Conservation (phyloP, 345 rosid species). For the Hevea brasiliensis region DNA sequence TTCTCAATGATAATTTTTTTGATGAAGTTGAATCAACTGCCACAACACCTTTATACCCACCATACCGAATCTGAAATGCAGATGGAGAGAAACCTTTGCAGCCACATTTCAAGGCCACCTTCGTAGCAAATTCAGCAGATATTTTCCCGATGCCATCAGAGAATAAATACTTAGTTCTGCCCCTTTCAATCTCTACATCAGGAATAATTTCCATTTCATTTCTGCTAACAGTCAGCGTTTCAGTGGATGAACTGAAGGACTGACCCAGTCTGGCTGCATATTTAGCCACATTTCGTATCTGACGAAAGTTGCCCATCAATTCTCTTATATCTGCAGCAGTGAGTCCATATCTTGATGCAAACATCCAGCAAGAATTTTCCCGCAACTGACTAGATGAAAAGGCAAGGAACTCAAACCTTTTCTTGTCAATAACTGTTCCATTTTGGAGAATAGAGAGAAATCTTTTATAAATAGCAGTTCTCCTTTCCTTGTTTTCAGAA, state of each 20-base stretch:
- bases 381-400: conserved; percentile 69
- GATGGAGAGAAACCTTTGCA: conserved; percentile 41
- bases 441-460: conserved; percentile 45
- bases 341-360: conserved; percentile 47
- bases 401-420: conserved; percentile 67
- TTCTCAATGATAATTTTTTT: conserved; percentile 51
- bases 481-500: conserved; percentile 25
- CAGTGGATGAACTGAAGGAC: conserved; percentile 64
- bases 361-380: conserved; percentile 77
- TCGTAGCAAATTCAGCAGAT: conserved; percentile 45
- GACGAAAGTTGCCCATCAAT: conserved; percentile 50
- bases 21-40: conserved; percentile 55
- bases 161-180: conserved; percentile 33
- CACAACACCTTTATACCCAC: conserved; percentile 69
- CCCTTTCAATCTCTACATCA: conserved; percentile 32
- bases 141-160: conserved; percentile 75
- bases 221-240: conserved; percentile 46
- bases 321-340: conserved; percentile 51
- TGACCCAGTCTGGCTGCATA: conserved; percentile 71
- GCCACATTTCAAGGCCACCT: conserved; percentile 55
- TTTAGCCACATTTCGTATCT: conserved; percentile 63
- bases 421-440: conserved; percentile 55
- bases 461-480: conserved; percentile 47
- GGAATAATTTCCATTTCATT: conserved; percentile 43
- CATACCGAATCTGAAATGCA: conserved; percentile 67